Conservation (phyloP, 305 asterid species). For the Fraxinus platypoda region DNA sequence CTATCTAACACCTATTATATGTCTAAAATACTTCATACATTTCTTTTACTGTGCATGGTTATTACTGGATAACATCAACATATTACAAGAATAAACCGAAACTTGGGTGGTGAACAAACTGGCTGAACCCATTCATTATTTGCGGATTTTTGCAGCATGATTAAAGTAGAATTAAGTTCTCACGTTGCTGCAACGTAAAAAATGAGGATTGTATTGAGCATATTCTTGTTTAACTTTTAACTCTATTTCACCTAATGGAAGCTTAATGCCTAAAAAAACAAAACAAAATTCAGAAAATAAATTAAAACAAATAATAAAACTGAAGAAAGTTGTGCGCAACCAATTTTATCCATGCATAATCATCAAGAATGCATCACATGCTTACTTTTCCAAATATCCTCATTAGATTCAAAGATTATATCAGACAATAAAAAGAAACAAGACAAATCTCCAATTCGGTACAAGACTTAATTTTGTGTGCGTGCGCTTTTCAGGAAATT, state of each 20-base stretch:
- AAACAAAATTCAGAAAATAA: background rate
- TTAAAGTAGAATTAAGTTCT: background rate
- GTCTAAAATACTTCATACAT: background rate
- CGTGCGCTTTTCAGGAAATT: background rate
- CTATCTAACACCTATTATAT: background rate
- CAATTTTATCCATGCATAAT: background rate
- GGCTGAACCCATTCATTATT: constrained; percentile 1
- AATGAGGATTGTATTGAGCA: background rate
- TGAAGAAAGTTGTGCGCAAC: background rate
- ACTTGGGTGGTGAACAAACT: constrained; percentile 25
- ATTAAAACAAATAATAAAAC: background rate
- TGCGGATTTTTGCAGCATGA: background rate
- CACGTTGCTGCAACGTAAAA: background rate
- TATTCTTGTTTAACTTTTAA: background rate
- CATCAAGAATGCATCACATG: background rate
- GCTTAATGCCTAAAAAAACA: background rate
- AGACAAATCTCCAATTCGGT: background rate
- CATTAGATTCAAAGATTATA: background rate
- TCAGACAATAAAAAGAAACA: background rate
- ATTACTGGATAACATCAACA: background rate
- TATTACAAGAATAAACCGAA: background rate
- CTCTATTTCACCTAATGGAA: background rate
- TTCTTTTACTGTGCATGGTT: background rate
- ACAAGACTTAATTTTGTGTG: background rate
- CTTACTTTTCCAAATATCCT: background rate